Conservation (phyloP, 179 eudicot species). For the Silene vulgaris region DNA sequence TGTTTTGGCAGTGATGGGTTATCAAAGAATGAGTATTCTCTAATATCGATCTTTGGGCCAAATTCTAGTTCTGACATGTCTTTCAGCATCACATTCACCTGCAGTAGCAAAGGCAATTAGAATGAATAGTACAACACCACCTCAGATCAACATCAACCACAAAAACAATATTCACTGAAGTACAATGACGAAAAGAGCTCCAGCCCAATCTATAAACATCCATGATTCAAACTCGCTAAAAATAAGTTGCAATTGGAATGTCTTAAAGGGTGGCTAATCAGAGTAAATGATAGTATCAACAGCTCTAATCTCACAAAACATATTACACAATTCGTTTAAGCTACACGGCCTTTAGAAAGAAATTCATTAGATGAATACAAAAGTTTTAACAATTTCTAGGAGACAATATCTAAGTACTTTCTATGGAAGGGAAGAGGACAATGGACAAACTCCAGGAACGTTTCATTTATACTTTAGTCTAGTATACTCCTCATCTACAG, state of each 20-base stretch:
- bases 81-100: constrained; percentile 75
- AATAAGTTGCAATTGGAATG: background rate
- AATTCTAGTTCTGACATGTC: constrained; percentile 57
- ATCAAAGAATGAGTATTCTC: constrained; percentile 79
- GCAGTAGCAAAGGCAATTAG: constrained; percentile 23
- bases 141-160: background rate
- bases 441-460: background rate
- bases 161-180: background rate
- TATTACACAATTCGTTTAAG: no score
- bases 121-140: background rate
- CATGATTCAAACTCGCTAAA: background rate
- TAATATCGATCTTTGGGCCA: constrained; percentile 67
- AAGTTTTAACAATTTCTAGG: background rate
- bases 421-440: background rate
- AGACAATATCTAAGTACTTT: background rate
- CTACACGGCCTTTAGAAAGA: no score
- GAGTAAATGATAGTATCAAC: background rate
- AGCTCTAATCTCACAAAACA: no score
- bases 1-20: constrained; percentile 69
- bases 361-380: no score
- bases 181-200: background rate
- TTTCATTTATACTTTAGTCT: no score
- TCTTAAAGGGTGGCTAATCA: background rate
- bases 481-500: no score
- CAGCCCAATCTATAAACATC: background rate